Base-by-base conservation (phyloP, 805 yeast genomes). In the Metschnikowia hibisci region DNA sequence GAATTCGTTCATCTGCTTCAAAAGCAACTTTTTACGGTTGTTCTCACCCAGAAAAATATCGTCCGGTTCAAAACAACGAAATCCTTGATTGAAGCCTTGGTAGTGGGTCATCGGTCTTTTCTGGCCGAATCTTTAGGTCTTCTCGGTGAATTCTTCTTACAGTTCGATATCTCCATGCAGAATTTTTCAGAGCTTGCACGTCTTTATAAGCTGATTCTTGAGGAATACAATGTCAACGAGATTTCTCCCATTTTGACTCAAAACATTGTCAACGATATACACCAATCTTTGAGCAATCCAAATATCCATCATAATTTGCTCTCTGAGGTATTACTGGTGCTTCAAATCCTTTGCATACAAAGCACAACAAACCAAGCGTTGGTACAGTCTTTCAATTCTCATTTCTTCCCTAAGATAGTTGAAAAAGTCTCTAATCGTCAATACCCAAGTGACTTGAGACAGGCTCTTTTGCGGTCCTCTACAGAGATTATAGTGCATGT, bases 1-100 rank as follows among this genome's bases (percentile, higher is more conserved):
- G 52, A 54, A 1, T 59, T 80, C 5, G 65, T 79, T 37, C 34
- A 40, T 2, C 34, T 31, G 5, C 41, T 62, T 15, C 60, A 62
- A 41, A 52, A 59, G 12, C 64, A 60, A 39, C 57, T 71, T 22
- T 46, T 62, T 18, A 43, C 48, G 14, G 54, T 51, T 9, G 54
- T 63, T 29, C 46, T 63, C n/a, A 44, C 55, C 1, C 44, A 44
- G 9, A 53, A 55, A 15, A 58, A 55, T 25, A 38, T 53, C 16
- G 30, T 45, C 1, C 54, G 61, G 16, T 55, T 64, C 28, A 54
- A 63, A 4, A 51, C 50, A n/a, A 45, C 59, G 11, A 53, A 60
- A 16, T 51, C 52, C 12, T 53, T 67, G 18, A 46, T 67, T 18
- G 70, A 66, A 46, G 52, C 59, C 23, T 51, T 66, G 36, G 55